phyloP scores from a whole-genome alignment of 2,329 filamentous ascomycete species.

The Arachnopeziza araneosa region DNA sequence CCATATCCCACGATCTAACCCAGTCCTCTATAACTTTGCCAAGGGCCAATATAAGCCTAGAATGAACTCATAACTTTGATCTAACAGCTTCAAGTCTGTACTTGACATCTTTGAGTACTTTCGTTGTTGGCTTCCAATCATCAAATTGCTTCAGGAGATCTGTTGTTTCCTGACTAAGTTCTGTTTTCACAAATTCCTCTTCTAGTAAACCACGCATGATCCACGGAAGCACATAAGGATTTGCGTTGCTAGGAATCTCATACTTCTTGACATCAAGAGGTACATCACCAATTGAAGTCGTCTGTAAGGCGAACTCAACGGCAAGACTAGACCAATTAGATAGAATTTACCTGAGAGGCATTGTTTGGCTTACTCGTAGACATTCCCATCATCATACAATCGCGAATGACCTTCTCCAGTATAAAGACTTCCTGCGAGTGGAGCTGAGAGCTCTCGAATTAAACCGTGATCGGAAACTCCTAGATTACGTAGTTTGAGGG shows the following conservation, averaged over 20 bases:
- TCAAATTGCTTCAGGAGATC: slow-evolving; percentile 84
- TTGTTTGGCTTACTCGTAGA: slow-evolving; percentile 61
- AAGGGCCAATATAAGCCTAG: not conserved
- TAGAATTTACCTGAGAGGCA: not conserved
- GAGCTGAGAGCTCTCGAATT: slow-evolving; percentile 80
- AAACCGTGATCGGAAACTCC: slow-evolving; percentile 91
- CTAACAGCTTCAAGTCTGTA: slow-evolving; percentile 87
- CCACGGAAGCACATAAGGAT: slow-evolving; percentile 91
- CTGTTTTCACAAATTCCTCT: slow-evolving; percentile 81
- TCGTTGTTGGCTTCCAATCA: slow-evolving; percentile 84
- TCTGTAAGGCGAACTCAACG: slow-evolving; percentile 68
- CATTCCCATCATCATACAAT: slow-evolving; percentile 81
- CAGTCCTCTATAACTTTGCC: not conserved
- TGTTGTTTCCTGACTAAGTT: slow-evolving; percentile 70
- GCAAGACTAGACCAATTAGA: slow-evolving; percentile 47
- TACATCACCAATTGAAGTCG: slow-evolving; percentile 47
- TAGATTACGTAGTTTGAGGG: slow-evolving; percentile 87
- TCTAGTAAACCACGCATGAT: slow-evolving; percentile 91
- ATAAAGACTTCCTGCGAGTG: slow-evolving; percentile 86
- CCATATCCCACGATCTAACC: not conserved
- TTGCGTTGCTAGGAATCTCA: slow-evolving; percentile 48
- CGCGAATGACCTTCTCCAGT: slow-evolving; percentile 89
- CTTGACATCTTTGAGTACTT: slow-evolving; percentile 92
- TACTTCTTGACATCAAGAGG: slow-evolving; percentile 48
- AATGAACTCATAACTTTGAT: slow-evolving; percentile 60